Conservation (phyloP, 768 basidiomycete genomes). For the Thelephora aurantiotincta region DNA sequence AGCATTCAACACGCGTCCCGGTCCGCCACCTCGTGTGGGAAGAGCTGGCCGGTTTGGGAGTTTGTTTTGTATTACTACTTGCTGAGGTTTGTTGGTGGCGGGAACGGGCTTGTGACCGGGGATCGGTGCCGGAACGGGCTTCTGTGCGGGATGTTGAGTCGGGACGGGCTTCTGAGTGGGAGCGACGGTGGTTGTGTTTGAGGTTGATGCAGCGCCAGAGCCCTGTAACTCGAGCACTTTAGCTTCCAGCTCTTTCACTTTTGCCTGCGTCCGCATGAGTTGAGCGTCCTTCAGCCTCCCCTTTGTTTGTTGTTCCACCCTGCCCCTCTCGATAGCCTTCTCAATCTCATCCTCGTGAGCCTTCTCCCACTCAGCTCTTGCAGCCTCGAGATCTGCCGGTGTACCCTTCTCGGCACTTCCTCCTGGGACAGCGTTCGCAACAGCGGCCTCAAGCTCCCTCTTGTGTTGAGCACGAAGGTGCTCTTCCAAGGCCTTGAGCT, state of each 20-base stretch:
- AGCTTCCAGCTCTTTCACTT: slow-evolving; percentile 55
- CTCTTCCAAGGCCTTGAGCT: slow-evolving; percentile 40
- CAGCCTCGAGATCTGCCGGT: slow-evolving; percentile 27
- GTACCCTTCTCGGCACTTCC: slow-evolving; percentile 10
- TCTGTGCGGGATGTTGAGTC: slow-evolving; percentile 11
- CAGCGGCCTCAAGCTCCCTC: slow-evolving; percentile 33
- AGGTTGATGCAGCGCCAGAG: slow-evolving; percentile 19
- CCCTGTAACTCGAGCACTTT: slow-evolving; percentile 45
- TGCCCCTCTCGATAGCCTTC: slow-evolving; percentile 53
- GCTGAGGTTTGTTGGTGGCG: slow-evolving; percentile 15
- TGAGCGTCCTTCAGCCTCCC: slow-evolving; percentile 59
- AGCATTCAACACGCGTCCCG: slow-evolving; percentile 2
- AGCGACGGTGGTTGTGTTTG: slow-evolving; percentile 16
- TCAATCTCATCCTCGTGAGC: slow-evolving; percentile 42
- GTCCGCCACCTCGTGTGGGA: slow-evolving; percentile 15
- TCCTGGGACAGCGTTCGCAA: slow-evolving; percentile 17
- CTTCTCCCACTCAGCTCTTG: slow-evolving; percentile 32
- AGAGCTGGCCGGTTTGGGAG: slow-evolving; percentile 20
- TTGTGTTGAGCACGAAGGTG: slow-evolving; percentile 39
- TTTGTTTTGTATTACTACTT: slow-evolving; percentile 13
- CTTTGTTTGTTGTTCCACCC: slow-evolving; percentile 48
- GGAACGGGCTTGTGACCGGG: slow-evolving; percentile 20
- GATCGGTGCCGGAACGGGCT: slow-evolving; percentile 12
- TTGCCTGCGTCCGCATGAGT: slow-evolving; percentile 42
- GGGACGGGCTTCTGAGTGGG: slow-evolving; percentile 8